Conservation (phyloP, 495 filamentous ascomycete genomes). For the Tirmania nivea region DNA sequence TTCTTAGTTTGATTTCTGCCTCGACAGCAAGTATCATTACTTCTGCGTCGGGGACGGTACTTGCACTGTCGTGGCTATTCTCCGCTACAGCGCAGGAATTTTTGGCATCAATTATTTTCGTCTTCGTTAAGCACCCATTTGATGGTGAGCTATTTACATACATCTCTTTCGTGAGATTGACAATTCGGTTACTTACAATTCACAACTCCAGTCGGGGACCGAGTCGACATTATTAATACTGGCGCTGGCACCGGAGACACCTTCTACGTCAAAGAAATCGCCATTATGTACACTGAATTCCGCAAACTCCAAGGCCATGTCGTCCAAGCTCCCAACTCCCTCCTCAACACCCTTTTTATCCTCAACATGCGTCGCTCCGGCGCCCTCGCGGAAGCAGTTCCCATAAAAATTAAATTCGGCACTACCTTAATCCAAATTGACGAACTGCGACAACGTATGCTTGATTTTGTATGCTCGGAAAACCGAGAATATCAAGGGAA, state of each 20-base stretch:
- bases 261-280: conserved; percentile 89
- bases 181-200: too few species aligned
- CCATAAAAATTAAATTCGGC: conserved; percentile 69
- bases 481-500: conserved; percentile 82
- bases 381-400: conserved; percentile 50
- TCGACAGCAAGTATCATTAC: conserved; percentile 68
- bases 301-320: conserved; percentile 96
- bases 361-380: conserved; percentile 85
- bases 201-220: conserved; percentile 40
- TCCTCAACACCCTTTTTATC: conserved; percentile 81
- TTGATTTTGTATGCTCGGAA: conserved; percentile 65
- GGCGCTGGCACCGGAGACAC: conserved; percentile 62
- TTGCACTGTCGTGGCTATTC: conserved; percentile 82
- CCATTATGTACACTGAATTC: conserved; percentile 90
- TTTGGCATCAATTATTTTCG: conserved; percentile 74
- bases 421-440: conserved; percentile 76
- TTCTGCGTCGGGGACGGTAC: conserved; percentile 61
- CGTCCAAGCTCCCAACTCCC: conserved; percentile 86
- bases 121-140: conserved; percentile 95
- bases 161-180: too few species aligned
- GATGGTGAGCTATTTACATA: conserved; percentile 28
- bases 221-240: conserved; percentile 78
- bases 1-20: conserved; percentile 71
- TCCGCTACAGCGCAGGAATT: conserved; percentile 87
- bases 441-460: conserved; percentile 54